Conservation (phyloP, 805 yeast genomes). For the Dipodascus albidus region DNA sequence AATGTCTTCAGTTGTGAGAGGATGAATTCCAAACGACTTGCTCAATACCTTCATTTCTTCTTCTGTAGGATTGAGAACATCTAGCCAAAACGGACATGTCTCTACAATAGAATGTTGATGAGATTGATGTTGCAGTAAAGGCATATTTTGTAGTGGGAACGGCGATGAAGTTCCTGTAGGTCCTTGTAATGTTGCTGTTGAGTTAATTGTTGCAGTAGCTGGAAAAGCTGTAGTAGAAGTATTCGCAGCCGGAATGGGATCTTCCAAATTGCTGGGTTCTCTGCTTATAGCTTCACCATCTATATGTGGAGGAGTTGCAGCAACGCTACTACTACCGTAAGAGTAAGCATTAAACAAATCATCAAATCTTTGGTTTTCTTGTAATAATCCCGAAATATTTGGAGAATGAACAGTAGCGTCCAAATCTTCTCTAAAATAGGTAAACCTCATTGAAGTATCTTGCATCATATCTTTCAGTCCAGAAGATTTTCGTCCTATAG, state of each 20-base stretch:
- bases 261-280: constrained; percentile 1
- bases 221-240: constrained; percentile 1
- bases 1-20: constrained; percentile 91
- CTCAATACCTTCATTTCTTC: constrained; percentile 91
- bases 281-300: constrained; percentile 1
- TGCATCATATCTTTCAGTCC: not conserved
- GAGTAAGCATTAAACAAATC: constrained; percentile 35
- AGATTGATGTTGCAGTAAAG: not conserved
- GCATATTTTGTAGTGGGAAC: constrained; percentile 2
- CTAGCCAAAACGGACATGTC: constrained; percentile 81
- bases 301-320: constrained; percentile 18
- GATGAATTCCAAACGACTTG: constrained; percentile 90
- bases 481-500: constrained; percentile 5
- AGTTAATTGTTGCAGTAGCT: constrained; percentile 3
- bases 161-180: constrained; percentile 2
- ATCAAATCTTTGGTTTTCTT: constrained; percentile 47
- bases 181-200: not conserved
- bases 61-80: constrained; percentile 84
- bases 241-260: constrained; percentile 6
- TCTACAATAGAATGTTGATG: constrained; percentile 21
- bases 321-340: not conserved
- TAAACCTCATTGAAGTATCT: constrained; percentile 55
- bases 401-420: constrained; percentile 87
- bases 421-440: constrained; percentile 84
- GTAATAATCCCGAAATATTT: constrained; percentile 68